Conservation (phyloP, 2,329 filamentous ascomycete genomes). For the Pestalotiopsis sp. region DNA sequence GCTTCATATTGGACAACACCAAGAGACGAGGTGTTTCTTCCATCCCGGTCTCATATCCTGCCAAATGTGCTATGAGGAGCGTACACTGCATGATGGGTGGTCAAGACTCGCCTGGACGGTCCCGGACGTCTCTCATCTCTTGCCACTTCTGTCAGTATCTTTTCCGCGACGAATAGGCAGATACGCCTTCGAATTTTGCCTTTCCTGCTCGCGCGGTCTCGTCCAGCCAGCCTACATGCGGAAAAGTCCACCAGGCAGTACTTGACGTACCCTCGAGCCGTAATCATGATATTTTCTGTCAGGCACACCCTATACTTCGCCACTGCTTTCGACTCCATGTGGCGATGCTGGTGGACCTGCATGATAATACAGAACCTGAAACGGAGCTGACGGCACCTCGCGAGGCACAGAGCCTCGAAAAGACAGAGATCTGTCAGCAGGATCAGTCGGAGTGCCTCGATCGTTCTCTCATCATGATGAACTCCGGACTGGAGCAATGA, state of each 20-base stretch:
- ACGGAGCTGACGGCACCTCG: not conserved
- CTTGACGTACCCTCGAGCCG: not conserved
- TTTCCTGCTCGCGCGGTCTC: not conserved
- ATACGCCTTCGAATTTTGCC: not conserved
- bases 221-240: not conserved
- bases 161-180: not conserved
- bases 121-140: not conserved
- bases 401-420: not conserved
- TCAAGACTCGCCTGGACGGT: not conserved
- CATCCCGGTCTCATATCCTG: not conserved
- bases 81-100: not conserved
- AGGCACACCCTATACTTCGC: not conserved
- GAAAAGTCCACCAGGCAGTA: not conserved
- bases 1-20: not conserved
- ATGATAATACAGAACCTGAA: conserved; percentile 3
- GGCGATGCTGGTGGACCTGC: conserved; percentile 2
- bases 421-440: conserved; percentile 1
- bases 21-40: not conserved
- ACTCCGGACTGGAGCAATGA: not conserved
- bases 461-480: not conserved
- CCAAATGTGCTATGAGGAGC: not conserved
- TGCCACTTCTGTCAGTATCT: not conserved
- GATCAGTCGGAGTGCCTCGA: not conserved
- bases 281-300: not conserved
- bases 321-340: not conserved